Evolutionary conservation across 805 yeast genomes (phyloP), one percentile per base, ranked within the genome.

Genomic region (Lachancea nothofagi): DNA sequence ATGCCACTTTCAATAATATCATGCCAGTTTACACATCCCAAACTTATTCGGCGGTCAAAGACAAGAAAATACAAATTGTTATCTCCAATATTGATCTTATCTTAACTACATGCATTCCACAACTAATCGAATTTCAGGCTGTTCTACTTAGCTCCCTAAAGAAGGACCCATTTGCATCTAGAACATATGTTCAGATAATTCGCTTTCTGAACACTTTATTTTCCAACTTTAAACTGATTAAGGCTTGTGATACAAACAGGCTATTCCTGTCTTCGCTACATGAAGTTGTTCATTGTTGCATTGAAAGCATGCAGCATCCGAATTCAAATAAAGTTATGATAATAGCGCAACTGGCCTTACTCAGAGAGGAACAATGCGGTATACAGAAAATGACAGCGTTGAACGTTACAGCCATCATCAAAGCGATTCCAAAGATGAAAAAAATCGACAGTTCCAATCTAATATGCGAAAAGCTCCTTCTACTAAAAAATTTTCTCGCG

Each of bases 1-100:
- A 55, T 42, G 63, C 63, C 2, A 58, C 64, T 2, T 52, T 59
- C 31, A 58, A 57, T 31, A 56, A 53, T 34, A 51, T 59, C 9
- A 41, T 58, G 21, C 57, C 59, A 9, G 20, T 41, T 2, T 27
- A 33, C 7, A 28, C 33, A 4, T 28, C 23, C n/a, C 30, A 13
- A 8, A 37, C 25, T 19, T 15, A 38, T 13, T 38, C 33, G 19
- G 48, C 46, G 4, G 40, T 47, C 15, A 35, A 29, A 18, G 51
- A 56, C 8, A 46, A 41, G 25, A 55, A 53, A 30, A 31, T 45
- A 4, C 40, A 38, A 7, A 29, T 50, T 5, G 17, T 59, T 2
- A 46, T 53, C 13, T 44, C 48, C 10, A 46, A 46, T 32, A 31
- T 59, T 32, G 40, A 44, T 13, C 33, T 19, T 1, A 33, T 57